Percentiles rank a stretch among this genome's conserved stretches.
Evolutionary conservation across 257 asterid species (phyloP).

Genomic region (Striga asiatica): DNA sequence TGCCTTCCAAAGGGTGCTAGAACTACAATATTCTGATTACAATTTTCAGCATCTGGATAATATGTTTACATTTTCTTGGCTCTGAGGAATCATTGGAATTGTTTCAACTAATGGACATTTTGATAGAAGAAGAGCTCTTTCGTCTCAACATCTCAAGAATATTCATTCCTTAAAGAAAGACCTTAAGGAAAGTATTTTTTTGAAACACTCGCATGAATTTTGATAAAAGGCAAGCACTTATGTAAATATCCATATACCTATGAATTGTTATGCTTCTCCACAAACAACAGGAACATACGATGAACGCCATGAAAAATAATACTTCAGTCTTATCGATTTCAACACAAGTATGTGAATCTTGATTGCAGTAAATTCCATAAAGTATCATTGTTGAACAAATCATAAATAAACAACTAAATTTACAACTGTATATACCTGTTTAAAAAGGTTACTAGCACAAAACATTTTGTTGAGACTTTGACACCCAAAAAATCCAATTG

Average conservation of each 20-base stretch:
- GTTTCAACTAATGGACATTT: too few species aligned
- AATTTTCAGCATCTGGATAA: too few species aligned
- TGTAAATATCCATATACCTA: background rate
- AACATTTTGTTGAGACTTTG: background rate
- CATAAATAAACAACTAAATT: background rate
- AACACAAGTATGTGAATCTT: background rate
- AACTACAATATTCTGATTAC: background rate
- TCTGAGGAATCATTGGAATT: too few species aligned
- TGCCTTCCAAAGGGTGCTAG: background rate
- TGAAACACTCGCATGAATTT: too few species aligned
- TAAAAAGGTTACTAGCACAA: background rate
- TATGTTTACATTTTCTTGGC: too few species aligned
- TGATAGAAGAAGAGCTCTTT: too few species aligned
- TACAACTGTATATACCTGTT: background rate
- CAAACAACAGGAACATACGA: background rate
- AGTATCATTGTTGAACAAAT: background rate
- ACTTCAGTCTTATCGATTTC: background rate
- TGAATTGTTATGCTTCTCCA: background rate
- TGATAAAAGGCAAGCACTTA: background rate
- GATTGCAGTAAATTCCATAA: background rate
- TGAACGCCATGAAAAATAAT: background rate
- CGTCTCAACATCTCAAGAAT: too few species aligned
- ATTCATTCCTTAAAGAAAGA: too few species aligned
- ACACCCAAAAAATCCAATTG: background rate
- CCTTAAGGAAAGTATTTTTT: too few species aligned